A percentile compares a stretch with the other conserved stretches of the same genome.
Evolutionary conservation across 2,329 filamentous ascomycete genomes (phyloP).

Genomic region (Cordyceps javanica): DNA sequence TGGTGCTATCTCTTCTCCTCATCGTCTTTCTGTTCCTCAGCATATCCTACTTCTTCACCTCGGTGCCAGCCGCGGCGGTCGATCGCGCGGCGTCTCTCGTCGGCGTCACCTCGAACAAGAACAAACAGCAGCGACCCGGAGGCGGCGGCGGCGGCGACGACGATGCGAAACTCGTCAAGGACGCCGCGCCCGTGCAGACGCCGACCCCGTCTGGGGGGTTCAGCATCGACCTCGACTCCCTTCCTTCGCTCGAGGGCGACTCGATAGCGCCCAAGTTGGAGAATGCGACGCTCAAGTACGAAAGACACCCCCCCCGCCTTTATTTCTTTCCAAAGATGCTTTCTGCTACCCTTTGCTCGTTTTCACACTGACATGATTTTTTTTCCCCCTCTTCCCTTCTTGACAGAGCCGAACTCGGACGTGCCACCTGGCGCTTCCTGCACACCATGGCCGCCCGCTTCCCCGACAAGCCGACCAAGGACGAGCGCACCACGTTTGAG

Average conservation of each 20-base stretch:
- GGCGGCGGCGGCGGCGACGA: not conserved
- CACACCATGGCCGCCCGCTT: conserved; percentile 67
- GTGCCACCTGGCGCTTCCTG: conserved; percentile 63
- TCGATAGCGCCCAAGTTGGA: conserved; percentile 76
- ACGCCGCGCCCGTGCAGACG: conserved; percentile 15
- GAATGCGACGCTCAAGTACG: conserved; percentile 73
- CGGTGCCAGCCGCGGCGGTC: conserved; percentile 16
- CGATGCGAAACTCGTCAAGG: conserved; percentile 21
- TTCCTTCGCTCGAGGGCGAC: conserved; percentile 54
- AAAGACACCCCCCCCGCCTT: conserved; percentile 5
- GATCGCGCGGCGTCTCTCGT: not conserved
- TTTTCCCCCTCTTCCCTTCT: not conserved
- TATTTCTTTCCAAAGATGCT: too few species aligned
- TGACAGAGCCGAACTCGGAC: conserved; percentile 55
- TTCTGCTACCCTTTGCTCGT: too few species aligned
- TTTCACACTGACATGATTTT: too few species aligned
- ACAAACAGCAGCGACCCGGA: not conserved
- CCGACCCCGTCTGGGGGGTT: conserved; percentile 22
- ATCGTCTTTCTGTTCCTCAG: conserved; percentile 50
- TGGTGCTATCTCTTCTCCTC: conserved; percentile 48
- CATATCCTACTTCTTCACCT: conserved; percentile 48
- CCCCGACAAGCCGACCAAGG: conserved; percentile 56
- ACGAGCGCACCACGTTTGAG: conserved; percentile 57
- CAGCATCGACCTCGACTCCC: conserved; percentile 32
- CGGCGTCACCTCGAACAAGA: not conserved